phyloP scores from a whole-genome alignment of 1,284 basidiomycete genomes.

The Melanopsichium pennsylvanicum region DNA sequence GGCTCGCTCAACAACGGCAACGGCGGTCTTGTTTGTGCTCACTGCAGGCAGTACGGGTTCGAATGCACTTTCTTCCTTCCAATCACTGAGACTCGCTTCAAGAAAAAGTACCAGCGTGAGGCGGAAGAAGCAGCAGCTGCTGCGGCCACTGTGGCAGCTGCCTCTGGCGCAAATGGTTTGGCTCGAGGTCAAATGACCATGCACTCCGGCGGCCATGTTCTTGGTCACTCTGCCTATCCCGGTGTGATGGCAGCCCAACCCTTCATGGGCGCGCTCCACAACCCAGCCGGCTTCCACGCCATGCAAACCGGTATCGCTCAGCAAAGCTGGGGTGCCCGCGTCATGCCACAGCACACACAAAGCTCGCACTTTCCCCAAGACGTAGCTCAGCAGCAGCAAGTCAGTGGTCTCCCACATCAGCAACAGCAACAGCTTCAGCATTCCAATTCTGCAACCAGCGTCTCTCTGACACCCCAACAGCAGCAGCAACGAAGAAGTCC shows the following conservation, averaged over 20 bases:
- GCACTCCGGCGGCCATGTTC: constrained; percentile 8
- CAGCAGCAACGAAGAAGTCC: constrained; percentile 22
- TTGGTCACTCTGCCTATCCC: constrained; percentile 18
- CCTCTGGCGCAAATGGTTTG: constrained; percentile 21
- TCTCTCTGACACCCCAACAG: neutral
- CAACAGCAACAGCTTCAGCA: constrained; percentile 6
- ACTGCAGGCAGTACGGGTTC: constrained; percentile 56
- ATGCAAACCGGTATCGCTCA: constrained; percentile 11
- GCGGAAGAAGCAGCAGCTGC: constrained; percentile 73
- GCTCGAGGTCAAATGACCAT: constrained; percentile 3
- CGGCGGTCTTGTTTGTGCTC: constrained; percentile 49
- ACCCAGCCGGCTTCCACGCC: constrained; percentile 32
- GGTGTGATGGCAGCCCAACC: constrained; percentile 27
- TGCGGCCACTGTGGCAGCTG: constrained; percentile 42
- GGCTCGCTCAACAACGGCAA: constrained; percentile 54
- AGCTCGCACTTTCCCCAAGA: constrained; percentile 3
- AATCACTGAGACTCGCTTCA: constrained; percentile 97
- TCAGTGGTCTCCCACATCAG: neutral
- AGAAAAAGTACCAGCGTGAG: constrained; percentile 78
- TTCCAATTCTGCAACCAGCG: neutral
- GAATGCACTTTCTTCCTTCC: constrained; percentile 81
- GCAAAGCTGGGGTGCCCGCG: constrained; percentile 20
- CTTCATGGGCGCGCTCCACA: constrained; percentile 33
- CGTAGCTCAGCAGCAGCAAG: neutral
- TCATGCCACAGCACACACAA: constrained; percentile 12